Conservation (phyloP, 306 rosid species). For the Vigna angularis region DNA sequence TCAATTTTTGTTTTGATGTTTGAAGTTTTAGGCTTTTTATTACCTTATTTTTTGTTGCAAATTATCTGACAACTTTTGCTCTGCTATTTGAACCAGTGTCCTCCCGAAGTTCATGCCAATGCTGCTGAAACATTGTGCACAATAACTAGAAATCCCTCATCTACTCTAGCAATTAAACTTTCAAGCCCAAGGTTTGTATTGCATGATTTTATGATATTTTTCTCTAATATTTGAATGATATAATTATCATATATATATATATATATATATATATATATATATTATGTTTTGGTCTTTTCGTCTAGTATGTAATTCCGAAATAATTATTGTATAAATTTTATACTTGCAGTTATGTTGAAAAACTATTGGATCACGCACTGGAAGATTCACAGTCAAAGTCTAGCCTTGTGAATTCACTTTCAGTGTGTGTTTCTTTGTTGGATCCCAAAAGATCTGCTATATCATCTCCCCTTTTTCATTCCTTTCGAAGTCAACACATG, state of each 20-base stretch:
- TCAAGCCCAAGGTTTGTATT: constrained; percentile 89
- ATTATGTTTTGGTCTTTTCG: no score
- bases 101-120: constrained; percentile 96
- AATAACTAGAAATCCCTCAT: constrained; percentile 84
- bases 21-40: constrained; percentile 21
- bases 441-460: constrained; percentile 85
- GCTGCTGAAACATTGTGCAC: constrained; percentile 94
- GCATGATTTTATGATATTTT: constrained; percentile 22
- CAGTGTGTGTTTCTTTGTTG: constrained; percentile 94
- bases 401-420: constrained; percentile 87
- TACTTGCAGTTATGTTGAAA: constrained; percentile 78
- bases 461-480: constrained; percentile 76
- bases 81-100: constrained; percentile 64
- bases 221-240: not conserved
- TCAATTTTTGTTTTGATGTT: constrained; percentile 12
- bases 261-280: not conserved
- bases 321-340: constrained; percentile 30
- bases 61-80: constrained; percentile 43
- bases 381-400: constrained; percentile 86
- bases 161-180: constrained; percentile 87
- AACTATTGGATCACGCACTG: constrained; percentile 86
- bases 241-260: constrained; percentile 5
- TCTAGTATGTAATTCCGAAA: not conserved
- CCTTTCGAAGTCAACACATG: constrained; percentile 89
- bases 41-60: constrained; percentile 18